Percentiles rank a stretch among this genome's conserved stretches.
Conservation (phyloP, 306 rosid genomes). For the Myrica gale region DNA sequence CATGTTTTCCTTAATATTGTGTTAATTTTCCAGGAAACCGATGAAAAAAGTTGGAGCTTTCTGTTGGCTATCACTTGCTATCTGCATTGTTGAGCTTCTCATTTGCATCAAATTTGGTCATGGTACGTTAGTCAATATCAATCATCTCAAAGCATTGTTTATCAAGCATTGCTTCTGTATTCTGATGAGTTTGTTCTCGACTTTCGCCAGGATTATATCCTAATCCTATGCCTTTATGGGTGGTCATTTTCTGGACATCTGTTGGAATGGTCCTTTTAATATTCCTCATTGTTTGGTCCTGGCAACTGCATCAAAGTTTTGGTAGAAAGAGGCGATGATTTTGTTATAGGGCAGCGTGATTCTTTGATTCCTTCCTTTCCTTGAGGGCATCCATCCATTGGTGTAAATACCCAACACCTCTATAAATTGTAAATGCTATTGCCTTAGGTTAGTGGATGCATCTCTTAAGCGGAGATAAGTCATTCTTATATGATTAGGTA, state of each 20-base stretch:
- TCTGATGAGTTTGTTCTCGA: slow-evolving; percentile 1
- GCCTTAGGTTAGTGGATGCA: slow-evolving; percentile 56
- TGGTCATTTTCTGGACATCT: slow-evolving; percentile 64
- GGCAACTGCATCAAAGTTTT: slow-evolving; percentile 68
- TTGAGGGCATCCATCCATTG: slow-evolving; percentile 39
- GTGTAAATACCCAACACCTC: slow-evolving; percentile 65
- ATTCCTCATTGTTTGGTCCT: slow-evolving; percentile 69
- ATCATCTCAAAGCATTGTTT: background rate
- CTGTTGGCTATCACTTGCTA: slow-evolving; percentile 98
- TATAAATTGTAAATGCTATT: slow-evolving; percentile 64
- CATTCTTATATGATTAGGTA: slow-evolving; percentile 36
- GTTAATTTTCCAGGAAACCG: slow-evolving; percentile 55
- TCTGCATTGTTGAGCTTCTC: slow-evolving; percentile 93
- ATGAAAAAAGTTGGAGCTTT: slow-evolving; percentile 96
- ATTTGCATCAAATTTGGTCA: slow-evolving; percentile 96
- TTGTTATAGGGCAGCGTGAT: slow-evolving; percentile 34
- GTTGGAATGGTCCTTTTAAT: slow-evolving; percentile 49
- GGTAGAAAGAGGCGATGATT: slow-evolving; percentile 67
- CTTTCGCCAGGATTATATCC: slow-evolving; percentile 74
- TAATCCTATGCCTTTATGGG: slow-evolving; percentile 87
- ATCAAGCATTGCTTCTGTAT: background rate
- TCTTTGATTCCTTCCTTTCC: slow-evolving; percentile 65
- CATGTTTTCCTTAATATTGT: background rate
- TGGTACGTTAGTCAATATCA: slow-evolving; percentile 42
- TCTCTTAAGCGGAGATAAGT: slow-evolving; percentile 44